Evolutionary conservation across 805 yeast genomes (phyloP), one percentile per base, ranked within the genome.

Genomic region (Candida manassasensis): DNA sequence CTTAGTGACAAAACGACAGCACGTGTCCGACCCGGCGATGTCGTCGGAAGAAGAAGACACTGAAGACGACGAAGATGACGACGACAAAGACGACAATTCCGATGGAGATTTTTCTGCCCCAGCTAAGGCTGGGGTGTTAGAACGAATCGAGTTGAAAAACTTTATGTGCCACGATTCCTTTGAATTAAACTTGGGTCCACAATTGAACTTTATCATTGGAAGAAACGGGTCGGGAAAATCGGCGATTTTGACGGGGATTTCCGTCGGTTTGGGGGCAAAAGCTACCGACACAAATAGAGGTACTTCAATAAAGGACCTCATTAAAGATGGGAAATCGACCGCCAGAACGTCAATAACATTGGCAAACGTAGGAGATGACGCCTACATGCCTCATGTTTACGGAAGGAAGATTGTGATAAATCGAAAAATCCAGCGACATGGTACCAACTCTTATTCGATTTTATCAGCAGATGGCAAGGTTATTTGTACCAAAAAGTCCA

Each of bases 91-190:
- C 11, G 24, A 37, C n/a, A 46, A 37, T 10, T 45, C 38, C 10
- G 43, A 35, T 2, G 42, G 32, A 4, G 35, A 32, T 15, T 49
- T 45, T 30, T 34, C 34, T 29, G 28, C 39, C 6, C 55, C 55
- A 1, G 57, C 77, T 0, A 50, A 52, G 19, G 77, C 93, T 1
- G 97, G 96, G 8, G 77, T 77, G 27, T 80, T 89, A 27, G 73
- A 75, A 46, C 67, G 67, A 28, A 71, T 89, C 3, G 69, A 69
- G 16, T 61, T 89, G 28, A 70, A 73, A 40, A 86, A 87, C 61
- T 87, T 87, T 55, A 87, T 87, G 96, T 87, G 95, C 45, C 98
- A 93, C 53, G 81, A 77, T 31, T 76, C 84, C 37, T 85, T 93
- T 49, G 79, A 77, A 37, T 60, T 93, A 6, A 73, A 71, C 3